Base-by-base conservation (phyloP, 805 yeast genomes). In the Metschnikowia henanensis region DNA sequence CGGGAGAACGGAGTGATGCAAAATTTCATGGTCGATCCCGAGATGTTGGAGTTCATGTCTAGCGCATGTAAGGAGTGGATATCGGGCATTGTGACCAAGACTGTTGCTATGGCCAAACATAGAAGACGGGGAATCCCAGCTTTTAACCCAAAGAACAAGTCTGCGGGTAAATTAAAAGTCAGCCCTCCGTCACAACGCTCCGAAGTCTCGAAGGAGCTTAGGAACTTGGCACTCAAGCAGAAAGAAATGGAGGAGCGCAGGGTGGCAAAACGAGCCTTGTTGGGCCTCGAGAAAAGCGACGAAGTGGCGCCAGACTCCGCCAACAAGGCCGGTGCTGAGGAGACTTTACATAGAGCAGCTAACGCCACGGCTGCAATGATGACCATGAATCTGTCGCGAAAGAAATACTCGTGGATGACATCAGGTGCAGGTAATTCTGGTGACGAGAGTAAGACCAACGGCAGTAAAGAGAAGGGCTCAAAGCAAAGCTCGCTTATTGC, bases 281-380 rank as follows among this genome's bases (percentile, higher is more conserved):
- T 79, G 17, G 87, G 87, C 9, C 58, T 72, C 18, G 80, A 76
- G 30, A 68, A 62, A 30, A 41, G 37, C 38, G 52, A 46, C 36
- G 54, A 45, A 17, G 55, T 53, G 5, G 57, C 57, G 4, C 57
- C 57, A 3, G 58, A 53, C 21, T 45, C 50, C 1, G 44, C 37
- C 16, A 49, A 45, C 19, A 70, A 68, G 52, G 76, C 73, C 3
- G 79, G 76, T 16, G 79, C 84, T 0, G 97, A 90, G 56, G 96
- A 87, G 55, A 85, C 88, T 1, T 80, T 86, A 57, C 97, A 94
- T 59, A 76, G 95, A 50, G 97, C 97, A 1, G 94, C 97, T 3
- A 92, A 92, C 61, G 90, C 94, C 4, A 92, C 99, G 0, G 98
- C 97, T 1, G 87, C 91, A 1, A 79, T 91, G 81, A 88, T 92